Base-by-base conservation (phyloP, 2,329 filamentous ascomycete genomes). In the Penicillium sp. region DNA sequence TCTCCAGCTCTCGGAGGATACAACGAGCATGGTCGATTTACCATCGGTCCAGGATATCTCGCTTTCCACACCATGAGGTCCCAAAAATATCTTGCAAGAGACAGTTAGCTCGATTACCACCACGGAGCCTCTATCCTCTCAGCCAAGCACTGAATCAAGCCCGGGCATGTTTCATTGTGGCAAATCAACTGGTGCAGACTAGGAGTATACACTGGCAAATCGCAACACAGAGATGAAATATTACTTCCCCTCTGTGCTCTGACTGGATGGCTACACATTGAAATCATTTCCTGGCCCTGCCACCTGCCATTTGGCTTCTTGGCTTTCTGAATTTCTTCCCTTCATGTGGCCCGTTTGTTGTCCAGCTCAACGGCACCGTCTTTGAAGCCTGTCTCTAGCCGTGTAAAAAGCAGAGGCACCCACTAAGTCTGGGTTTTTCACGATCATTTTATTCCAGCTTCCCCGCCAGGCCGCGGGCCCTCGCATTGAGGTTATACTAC, bases 151-250 rank as follows among this genome's bases (percentile, higher is more conserved):
- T 35, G 14, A 43, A 45, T 57, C 42, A 28, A 58, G 19, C 37
- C 58, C 62, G 64, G 65, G 65, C 64, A 65, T 64, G 68, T 68
- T 61, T 48, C 30, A 57, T 63, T 49, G 64, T 66, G 66, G 65
- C 65, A 46, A 66, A 52, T 51, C 38, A 60, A 64, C 38, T 55
- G 40, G 43, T 49, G 33, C 42, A 38, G 26, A 60, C 25, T 37
- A 22, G 35, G 48, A 45, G 46, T 10, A 13, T 37, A 52, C 55
- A 54, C 25, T 26, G 46, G 14, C 58, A 53, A 45, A 46, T 51
- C 37, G 38, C 57, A 57, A 54, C 61, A 56, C 58, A 53, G 59
- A 58, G 13, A 51, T n/a, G 14, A 5, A n/a, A 10, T 53, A 30
- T 45, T 52, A 51, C 56, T 55, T 40, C 40, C 49, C 40, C 30